Evolutionary conservation across 768 basidiomycete species (phyloP), one percentile per base, ranked within the genome.

Genomic region (Lactifluus volemus): DNA sequence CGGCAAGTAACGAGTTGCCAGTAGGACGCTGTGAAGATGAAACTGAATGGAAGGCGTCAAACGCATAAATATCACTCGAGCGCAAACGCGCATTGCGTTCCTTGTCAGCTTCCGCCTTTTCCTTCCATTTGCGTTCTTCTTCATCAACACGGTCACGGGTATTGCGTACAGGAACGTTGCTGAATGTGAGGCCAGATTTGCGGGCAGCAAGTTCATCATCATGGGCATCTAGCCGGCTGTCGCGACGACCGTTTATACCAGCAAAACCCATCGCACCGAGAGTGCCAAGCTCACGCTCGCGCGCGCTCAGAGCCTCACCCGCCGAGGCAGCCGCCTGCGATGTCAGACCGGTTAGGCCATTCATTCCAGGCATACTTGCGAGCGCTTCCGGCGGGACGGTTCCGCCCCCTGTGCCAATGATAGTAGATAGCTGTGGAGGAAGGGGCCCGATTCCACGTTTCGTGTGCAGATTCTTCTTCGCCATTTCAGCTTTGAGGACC

Each of bases 391-490:
- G 64, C 7, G 59, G 64, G 29, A 65, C 60, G n/a, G 36, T 58
- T 8, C 62, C 63, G 17, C 67, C 67, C 10, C 64, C 59, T 4
- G 67, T 19, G 7, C 66, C 66, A 19, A 62, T 64, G 49, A 65
- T 68, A 7, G 59, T 54, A 1, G 65, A 65, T 0, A 66, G 53
- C 45, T 66, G 65, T 1, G 53, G 59, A 44, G 64, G 64, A 25
- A 69, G 63, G 0, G 69, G 67, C n/a, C 90, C 90, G 25, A 92
- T 85, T 2, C 89, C 89, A 42, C 92, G 79, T 76, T 96, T 97
- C 19, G 94, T 96, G 70, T 99, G 96, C 42, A 99, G 74, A 70
- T 99, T 98, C 82, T 99, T 99, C 84, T 98, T 98, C 19, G 97
- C 97, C 95, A 99, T 98, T 75, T 98, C 97, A 21, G 96, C 97